phyloP scores from a whole-genome alignment of 2,329 filamentous ascomycete species.

The Diaporthe humulicola region DNA sequence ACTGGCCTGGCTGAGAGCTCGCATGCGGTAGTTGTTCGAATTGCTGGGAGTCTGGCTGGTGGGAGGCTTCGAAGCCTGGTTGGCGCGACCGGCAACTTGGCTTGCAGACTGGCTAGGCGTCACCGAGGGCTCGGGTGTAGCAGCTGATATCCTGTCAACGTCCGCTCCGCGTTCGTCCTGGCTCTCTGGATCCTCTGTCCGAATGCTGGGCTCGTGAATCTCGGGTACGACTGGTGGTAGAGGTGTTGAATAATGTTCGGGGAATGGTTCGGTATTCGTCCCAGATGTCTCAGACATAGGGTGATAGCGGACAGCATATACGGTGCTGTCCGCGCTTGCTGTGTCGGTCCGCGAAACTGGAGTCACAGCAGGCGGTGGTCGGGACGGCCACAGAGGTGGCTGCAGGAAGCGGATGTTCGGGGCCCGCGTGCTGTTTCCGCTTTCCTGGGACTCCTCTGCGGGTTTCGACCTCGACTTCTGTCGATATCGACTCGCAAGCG shows the following conservation, averaged over 20 bases:
- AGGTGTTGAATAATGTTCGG: constrained; percentile 38
- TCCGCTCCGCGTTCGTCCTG: constrained; percentile 35
- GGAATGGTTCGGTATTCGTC: constrained; percentile 55
- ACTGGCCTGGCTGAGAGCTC: constrained; percentile 48
- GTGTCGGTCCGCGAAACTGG: constrained; percentile 74
- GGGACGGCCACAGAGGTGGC: constrained; percentile 66
- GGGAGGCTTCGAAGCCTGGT: constrained; percentile 9
- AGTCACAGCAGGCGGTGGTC: constrained; percentile 67
- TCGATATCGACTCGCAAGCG: constrained; percentile 55
- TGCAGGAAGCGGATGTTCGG: constrained; percentile 54
- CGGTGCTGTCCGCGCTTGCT: constrained; percentile 73
- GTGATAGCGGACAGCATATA: constrained; percentile 74
- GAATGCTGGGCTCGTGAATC: constrained; percentile 48
- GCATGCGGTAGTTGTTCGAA: constrained; percentile 46
- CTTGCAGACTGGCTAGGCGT: constrained; percentile 41
- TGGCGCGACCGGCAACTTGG: constrained; percentile 35
- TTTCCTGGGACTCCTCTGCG: constrained; percentile 39
- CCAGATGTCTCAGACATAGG: constrained; percentile 66
- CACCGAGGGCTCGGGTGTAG: constrained; percentile 39
- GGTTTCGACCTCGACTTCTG: constrained; percentile 44
- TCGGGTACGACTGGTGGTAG: constrained; percentile 46
- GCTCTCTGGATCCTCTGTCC: constrained; percentile 23
- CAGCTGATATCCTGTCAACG: constrained; percentile 30
- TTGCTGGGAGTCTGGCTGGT: constrained; percentile 34
- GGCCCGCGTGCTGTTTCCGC: constrained; percentile 38